Evolutionary conservation across 805 yeast species (phyloP).

Genomic region (Metschnikowia vanudenii): DNA sequence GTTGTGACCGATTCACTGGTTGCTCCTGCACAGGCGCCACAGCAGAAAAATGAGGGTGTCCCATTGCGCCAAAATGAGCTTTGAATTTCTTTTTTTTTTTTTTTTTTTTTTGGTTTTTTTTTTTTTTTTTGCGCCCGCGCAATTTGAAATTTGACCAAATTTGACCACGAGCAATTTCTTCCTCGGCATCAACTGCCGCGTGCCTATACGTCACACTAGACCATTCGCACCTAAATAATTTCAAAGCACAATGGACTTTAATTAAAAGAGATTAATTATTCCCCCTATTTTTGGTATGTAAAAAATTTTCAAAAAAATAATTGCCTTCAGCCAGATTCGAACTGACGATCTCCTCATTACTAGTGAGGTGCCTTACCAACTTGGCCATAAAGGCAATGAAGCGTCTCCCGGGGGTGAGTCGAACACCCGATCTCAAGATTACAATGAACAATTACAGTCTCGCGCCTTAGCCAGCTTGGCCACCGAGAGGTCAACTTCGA

Average conservation of each 20-base stretch:
- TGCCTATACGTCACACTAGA: too few species aligned
- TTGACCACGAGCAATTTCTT: too few species aligned
- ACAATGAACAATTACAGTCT: slow-evolving; percentile 44
- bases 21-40: slow-evolving; percentile 4
- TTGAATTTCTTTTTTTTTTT: too few species aligned
- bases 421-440: slow-evolving; percentile 51
- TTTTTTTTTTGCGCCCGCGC: too few species aligned
- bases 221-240: too few species aligned
- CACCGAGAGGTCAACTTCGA: slow-evolving; percentile 35
- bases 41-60: slow-evolving; percentile 11
- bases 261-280: too few species aligned
- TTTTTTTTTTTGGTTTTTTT: too few species aligned
- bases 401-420: slow-evolving; percentile 50
- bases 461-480: slow-evolving; percentile 53
- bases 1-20: not conserved
- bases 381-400: slow-evolving; percentile 28
- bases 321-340: slow-evolving; percentile 33
- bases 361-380: slow-evolving; percentile 34
- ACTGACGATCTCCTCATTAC: slow-evolving; percentile 32
- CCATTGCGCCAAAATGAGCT: too few species aligned
- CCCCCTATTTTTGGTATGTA: too few species aligned
- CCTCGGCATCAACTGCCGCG: too few species aligned
- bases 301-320: slow-evolving; percentile 6
- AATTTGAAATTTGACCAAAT: too few species aligned
- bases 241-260: too few species aligned